Conservation (phyloP, 2,329 filamentous ascomycete species). For the Gliomastix tumulicola region DNA sequence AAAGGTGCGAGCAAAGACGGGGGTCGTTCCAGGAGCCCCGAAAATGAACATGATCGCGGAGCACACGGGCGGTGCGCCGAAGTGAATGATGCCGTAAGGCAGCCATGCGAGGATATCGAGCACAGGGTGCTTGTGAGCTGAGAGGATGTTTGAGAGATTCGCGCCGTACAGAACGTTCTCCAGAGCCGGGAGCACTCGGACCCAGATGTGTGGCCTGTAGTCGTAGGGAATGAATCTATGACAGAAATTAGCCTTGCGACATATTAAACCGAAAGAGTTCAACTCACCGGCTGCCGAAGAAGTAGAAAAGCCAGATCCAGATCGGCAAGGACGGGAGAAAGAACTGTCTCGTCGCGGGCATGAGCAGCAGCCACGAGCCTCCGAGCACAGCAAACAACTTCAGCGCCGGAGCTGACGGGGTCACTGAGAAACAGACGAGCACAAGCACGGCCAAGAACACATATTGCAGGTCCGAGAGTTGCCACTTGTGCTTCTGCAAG, state of each 20-base stretch:
- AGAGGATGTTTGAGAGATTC: conserved; percentile 92
- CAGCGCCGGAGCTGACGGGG: conserved; percentile 70
- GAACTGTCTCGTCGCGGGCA: conserved; percentile 85
- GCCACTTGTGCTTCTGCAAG: conserved; percentile 74
- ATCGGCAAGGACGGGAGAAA: conserved; percentile 83
- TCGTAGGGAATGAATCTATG: conserved; percentile 79
- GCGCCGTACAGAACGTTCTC: conserved; percentile 96
- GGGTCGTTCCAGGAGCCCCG: conserved; percentile 75
- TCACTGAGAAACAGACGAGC: conserved; percentile 78
- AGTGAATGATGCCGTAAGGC: conserved; percentile 88
- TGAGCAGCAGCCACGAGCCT: conserved; percentile 62
- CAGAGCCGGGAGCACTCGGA: conserved; percentile 85
- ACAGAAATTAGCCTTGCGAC: conserved; percentile 2
- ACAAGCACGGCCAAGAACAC: conserved; percentile 64
- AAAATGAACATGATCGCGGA: conserved; percentile 80
- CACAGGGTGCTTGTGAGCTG: conserved; percentile 75
- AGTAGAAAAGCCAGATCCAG: conserved; percentile 81
- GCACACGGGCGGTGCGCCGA: conserved; percentile 75
- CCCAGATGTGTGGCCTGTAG: conserved; percentile 90
- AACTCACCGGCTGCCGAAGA: conserved; percentile 86
- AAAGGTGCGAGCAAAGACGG: conserved; percentile 79
- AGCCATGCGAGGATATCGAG: conserved; percentile 89
- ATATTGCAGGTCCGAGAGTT: conserved; percentile 79
- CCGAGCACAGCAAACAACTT: conserved; percentile 68
- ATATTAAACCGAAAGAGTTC: background rate